phyloP scores from a whole-genome alignment of 495 filamentous ascomycete genomes.

The Bacidia gigantensis region DNA sequence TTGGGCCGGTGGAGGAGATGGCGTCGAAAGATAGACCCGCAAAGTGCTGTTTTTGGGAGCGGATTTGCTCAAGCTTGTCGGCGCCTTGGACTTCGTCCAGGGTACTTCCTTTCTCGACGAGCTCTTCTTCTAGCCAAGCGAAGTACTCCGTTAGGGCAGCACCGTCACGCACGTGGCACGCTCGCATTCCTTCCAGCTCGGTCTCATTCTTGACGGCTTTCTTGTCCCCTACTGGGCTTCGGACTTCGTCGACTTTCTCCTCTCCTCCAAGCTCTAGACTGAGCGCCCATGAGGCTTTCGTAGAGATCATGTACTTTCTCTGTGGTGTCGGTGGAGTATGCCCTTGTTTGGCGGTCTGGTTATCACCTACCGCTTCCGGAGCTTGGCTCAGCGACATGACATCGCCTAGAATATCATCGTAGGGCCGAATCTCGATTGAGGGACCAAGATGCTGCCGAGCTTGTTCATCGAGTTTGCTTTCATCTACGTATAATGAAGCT shows the following conservation, averaged over 20 bases:
- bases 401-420: slow-evolving; percentile 71
- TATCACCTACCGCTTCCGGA: slow-evolving; percentile 25
- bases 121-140: slow-evolving; percentile 87
- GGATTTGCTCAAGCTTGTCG: slow-evolving; percentile 74
- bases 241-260: slow-evolving; percentile 67
- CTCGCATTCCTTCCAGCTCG: slow-evolving; percentile 84
- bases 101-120: slow-evolving; percentile 54
- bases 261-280: slow-evolving; percentile 81
- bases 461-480: slow-evolving; percentile 57
- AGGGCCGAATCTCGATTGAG: slow-evolving; percentile 67
- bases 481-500: slow-evolving; percentile 75
- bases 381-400: slow-evolving; percentile 44
- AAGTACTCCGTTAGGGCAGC: slow-evolving; percentile 88
- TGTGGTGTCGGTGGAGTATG: slow-evolving; percentile 19
- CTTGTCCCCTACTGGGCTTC: slow-evolving; percentile 81
- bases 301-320: slow-evolving; percentile 78
- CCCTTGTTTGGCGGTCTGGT: slow-evolving; percentile 17
- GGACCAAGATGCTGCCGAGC: slow-evolving; percentile 56
- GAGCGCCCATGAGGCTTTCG: slow-evolving; percentile 85
- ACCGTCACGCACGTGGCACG: slow-evolving; percentile 88
- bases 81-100: slow-evolving; percentile 85
- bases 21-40: slow-evolving; percentile 90
- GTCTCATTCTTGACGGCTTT: slow-evolving; percentile 96
- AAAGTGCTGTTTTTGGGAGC: slow-evolving; percentile 69
- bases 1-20: slow-evolving; percentile 88